Base-by-base conservation (phyloP, 2,329 filamentous ascomycete genomes). In the Penicillium brevicompactum region DNA sequence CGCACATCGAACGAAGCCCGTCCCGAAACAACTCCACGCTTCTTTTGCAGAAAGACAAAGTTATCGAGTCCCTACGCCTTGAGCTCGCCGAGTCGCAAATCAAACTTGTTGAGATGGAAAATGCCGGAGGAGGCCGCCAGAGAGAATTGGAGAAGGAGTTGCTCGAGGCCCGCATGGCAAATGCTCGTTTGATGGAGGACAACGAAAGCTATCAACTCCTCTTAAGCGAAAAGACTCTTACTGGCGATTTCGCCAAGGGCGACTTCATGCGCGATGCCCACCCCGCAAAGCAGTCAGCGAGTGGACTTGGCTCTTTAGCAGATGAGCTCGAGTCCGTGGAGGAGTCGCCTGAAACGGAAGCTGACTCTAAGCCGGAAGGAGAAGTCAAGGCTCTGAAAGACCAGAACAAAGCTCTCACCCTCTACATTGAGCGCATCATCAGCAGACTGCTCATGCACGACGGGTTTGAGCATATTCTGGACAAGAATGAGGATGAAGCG, bases 361-460 rank as follows among this genome's bases (percentile, higher is more conserved):
- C 78, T 61, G 77, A 76, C 45, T 82, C 84, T 62, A 87, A 87
- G 66, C 86, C 94, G 11, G 92, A 97, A 71, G 76, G 81, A 10
- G 93, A 97, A 67, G 75, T 94, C 63, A 91, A 89, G 74, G 82
- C 84, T 8, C 80, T 91, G 65, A 93, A 90, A 77, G 93, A 96
- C 72, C 88, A 96, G 79, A 97, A 99, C 81, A 97, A 97, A 80
- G 94, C 94, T 30, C 81, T 99, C 65, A 96, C 92, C 22, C 81
- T 97, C 62, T 99, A 99, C 79, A 97, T 99, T 80, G 96, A 97
- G 84, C 96, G 94, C 78, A 97, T 99, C 73, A 96, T 99, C 72
- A 94, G 94, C 73, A 89, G 94, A 53, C 85, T 99, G 43, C 83
- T 99, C 59, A 90, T 96, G 70, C 90, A 97, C 75, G 90, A 96